A percentile compares a stretch with the other conserved stretches of the same genome.
Evolutionary conservation across 768 basidiomycete genomes (phyloP).

Genomic region (Phaeotremella fagi): DNA sequence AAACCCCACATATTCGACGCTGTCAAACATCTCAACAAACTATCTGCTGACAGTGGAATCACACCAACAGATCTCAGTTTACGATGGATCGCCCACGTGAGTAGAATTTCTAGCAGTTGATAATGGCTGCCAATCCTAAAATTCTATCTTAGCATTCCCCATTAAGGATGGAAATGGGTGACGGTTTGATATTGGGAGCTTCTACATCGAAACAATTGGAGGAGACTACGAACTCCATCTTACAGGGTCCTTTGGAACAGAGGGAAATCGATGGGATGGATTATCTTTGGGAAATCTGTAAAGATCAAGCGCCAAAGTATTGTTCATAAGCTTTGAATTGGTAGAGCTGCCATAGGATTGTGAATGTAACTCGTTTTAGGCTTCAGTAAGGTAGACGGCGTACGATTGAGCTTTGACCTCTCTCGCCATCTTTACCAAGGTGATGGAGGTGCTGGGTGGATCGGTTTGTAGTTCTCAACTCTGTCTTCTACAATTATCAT

Average conservation of each 20-base stretch:
- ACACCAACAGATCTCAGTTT: neutral
- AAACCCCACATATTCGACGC: neutral
- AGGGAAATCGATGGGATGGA: neutral
- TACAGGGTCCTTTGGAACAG: neutral
- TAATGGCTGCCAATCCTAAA: neutral
- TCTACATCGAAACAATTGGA: neutral
- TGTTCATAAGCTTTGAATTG: neutral
- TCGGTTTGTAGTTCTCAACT: neutral
- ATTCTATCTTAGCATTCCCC: neutral
- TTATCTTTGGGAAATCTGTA: neutral
- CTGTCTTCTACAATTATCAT: neutral
- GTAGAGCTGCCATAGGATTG: neutral
- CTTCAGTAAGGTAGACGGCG: neutral
- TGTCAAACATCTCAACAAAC: neutral
- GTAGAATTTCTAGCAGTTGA: neutral
- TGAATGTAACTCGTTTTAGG: neutral
- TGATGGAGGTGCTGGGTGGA: neutral
- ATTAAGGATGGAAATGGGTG: neutral
- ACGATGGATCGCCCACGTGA: neutral
- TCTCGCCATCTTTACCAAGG: no score
- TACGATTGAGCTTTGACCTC: neutral
- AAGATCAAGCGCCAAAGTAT: neutral
- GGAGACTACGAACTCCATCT: neutral
- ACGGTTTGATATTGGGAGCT: neutral
- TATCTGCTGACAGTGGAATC: neutral